These are phyloP conservation scores for Cardiospermum halicacabum DNA, from an alignment of 345 rosid genomes.

Conservation along the genomic window DNA sequence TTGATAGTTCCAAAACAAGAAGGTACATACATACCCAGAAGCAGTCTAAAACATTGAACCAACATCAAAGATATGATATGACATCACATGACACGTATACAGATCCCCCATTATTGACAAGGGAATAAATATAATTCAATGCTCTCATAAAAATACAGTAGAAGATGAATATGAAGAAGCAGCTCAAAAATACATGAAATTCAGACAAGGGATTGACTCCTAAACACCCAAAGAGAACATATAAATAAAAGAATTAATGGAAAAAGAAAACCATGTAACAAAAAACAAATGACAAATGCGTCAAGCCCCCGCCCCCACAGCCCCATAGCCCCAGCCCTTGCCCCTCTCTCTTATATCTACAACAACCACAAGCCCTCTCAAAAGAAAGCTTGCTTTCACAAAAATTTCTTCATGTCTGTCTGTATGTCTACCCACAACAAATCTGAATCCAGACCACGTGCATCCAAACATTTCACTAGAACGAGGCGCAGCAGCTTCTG, in stretches of 20 bases:
- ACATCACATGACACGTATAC: conserved; percentile 4
- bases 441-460: background rate
- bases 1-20: conserved; percentile 5
- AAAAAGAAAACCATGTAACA: conserved; percentile 24
- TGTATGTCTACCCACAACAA: too few relatives aligned
- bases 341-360: conserved; percentile 33
- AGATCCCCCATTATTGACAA: conserved; percentile 6
- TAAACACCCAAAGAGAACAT: conserved; percentile 12
- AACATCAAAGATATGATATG: background rate
- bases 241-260: conserved; percentile 41
- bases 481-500: conserved; percentile 1
- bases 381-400: conserved; percentile 9
- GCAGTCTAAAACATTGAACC: conserved; percentile 14
- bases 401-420: conserved; percentile 21
- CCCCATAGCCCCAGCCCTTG: conserved; percentile 19
- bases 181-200: conserved; percentile 4
- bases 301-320: conserved; percentile 17
- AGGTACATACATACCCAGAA: conserved; percentile 14
- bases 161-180: too few relatives aligned
- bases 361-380: conserved; percentile 24
- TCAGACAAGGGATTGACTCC: background rate
- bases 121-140: conserved; percentile 21
- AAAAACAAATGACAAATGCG: conserved; percentile 32
- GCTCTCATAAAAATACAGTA: conserved; percentile 19
- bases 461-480: conserved; percentile 6